These are phyloP conservation scores for Panicum virgatum DNA, from an alignment of 202 grass and related monocot genomes.

Conservation along the genomic window DNA sequence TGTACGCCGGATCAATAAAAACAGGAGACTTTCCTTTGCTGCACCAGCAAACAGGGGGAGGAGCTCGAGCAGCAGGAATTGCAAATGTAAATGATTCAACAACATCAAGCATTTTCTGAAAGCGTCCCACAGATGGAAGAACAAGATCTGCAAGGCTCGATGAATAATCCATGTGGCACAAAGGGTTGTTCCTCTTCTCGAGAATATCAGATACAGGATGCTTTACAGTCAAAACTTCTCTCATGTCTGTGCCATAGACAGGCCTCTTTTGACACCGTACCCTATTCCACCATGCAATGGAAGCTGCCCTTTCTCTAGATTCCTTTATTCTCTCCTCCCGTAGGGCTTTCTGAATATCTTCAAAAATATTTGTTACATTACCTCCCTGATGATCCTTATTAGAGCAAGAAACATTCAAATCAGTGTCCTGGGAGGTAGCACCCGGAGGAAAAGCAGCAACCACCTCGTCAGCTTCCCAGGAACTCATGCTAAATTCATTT, in stretches of 20 bases:
- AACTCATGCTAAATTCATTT: slow-evolving; percentile 86
- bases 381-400: slow-evolving; percentile 51
- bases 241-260: slow-evolving; percentile 80
- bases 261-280: slow-evolving; percentile 79
- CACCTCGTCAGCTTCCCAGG: slow-evolving; percentile 77
- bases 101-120: slow-evolving; percentile 83
- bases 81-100: slow-evolving; percentile 97
- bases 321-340: slow-evolving; percentile 86
- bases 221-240: slow-evolving; percentile 76
- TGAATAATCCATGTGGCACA: slow-evolving; percentile 79
- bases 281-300: slow-evolving; percentile 95
- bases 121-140: slow-evolving; percentile 74
- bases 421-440: slow-evolving; percentile 37
- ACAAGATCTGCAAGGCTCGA: slow-evolving; percentile 76
- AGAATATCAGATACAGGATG: slow-evolving; percentile 76
- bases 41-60: slow-evolving; percentile 79
- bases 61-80: slow-evolving; percentile 88
- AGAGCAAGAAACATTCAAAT: slow-evolving; percentile 29
- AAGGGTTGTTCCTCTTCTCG: slow-evolving; percentile 79
- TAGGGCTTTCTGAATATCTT: slow-evolving; percentile 84
- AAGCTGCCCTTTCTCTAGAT: slow-evolving; percentile 74
- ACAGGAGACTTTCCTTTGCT: slow-evolving; percentile 76
- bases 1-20: slow-evolving; percentile 68
- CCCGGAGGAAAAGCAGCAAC: slow-evolving; percentile 45
- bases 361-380: slow-evolving; percentile 73